Base-by-base conservation (phyloP, 1,284 basidiomycete species). In the Farysia itapuensis region DNA sequence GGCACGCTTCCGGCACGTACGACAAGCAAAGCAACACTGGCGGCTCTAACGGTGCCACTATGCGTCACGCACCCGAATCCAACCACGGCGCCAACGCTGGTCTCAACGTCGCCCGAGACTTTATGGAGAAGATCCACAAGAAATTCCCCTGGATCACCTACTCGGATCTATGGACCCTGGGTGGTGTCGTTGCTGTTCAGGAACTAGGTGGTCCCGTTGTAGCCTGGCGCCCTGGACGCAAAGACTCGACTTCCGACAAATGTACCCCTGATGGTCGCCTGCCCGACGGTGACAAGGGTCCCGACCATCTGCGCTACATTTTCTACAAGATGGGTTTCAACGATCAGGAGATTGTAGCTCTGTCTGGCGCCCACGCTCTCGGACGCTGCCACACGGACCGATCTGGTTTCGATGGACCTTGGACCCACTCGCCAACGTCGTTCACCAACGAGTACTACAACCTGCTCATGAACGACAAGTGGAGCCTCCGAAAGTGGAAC, bases 361-460 rank as follows among this genome's bases (percentile, higher is more conserved):
- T 98, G 63, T 84, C 85, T 24, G 94, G 94, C 67, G 93, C 90
- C 33, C 94, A 98, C 77, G 91, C 91, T 54, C 84, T 97, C 37
- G 93, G 93, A 32, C 88, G 94, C 75, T 94, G 91, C 83, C 94
- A 97, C 81, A 63, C 79, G 50, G 83, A 77, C 56, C 70, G 74
- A 43, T 77, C 75, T 5, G 75, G 74, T 26, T 74, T 74, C 48
- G 68, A 74, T 7, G 72, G 73, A 9, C 72, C 73, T 9, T 75
- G 73, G 73, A 61, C 56, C 15, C 50, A 60, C 39, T 53, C 58
- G n/a, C 89, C 89, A 8, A 89, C 84, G 13, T 88, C 87, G 12
- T 79, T 96, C 77, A 87, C 87, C 35, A 96, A 96, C 79, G 88
- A 91, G 75, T 96, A 84, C 82, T 97, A 81, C 84, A 86, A 86